Conservation (phyloP, 2,329 filamentous ascomycete genomes). For the Delphinella strobiligena region DNA sequence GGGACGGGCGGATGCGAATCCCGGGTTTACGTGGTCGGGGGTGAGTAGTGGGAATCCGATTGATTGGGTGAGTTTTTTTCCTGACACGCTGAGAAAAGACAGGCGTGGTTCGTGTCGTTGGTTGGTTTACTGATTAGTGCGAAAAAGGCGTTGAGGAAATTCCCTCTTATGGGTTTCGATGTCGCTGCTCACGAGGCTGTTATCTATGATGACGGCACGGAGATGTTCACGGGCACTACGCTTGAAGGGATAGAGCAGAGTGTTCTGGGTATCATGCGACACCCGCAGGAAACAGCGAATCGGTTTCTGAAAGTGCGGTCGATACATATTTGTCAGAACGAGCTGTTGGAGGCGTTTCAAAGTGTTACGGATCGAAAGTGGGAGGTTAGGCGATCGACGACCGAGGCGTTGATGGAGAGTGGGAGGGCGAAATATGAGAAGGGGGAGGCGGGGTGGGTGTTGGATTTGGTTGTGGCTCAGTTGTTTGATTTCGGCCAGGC, state of each 20-base stretch:
- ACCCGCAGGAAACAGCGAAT: conserved; percentile 42
- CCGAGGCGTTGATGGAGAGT: conserved; percentile 5
- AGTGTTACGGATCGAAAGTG: conserved; percentile 9
- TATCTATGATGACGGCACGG: conserved; percentile 43
- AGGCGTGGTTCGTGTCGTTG: neutral
- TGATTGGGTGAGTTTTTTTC: conserved; percentile 9
- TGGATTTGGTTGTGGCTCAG: conserved; percentile 10
- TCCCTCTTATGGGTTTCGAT: conserved; percentile 47
- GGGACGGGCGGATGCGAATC: conserved; percentile 13
- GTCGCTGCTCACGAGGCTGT: conserved; percentile 35
- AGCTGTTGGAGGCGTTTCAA: conserved; percentile 32
- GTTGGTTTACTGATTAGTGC: neutral
- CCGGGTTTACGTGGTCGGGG: conserved; percentile 11
- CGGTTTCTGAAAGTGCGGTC: conserved; percentile 43
- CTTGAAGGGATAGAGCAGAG: conserved; percentile 38
- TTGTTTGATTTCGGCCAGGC: conserved; percentile 10
- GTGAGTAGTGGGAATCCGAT: conserved; percentile 11
- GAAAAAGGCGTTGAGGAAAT: conserved; percentile 42
- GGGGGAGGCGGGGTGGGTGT: conserved; percentile 4
- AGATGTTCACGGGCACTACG: conserved; percentile 38
- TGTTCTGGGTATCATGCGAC: conserved; percentile 35
- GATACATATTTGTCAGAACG: conserved; percentile 42
- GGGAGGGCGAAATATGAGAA: conserved; percentile 1
- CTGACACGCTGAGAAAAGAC: neutral
- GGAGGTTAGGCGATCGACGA: conserved; percentile 2